These are phyloP conservation scores for Trametes sp. DNA, from an alignment of 1,284 basidiomycete genomes.

Conservation along the genomic window DNA sequence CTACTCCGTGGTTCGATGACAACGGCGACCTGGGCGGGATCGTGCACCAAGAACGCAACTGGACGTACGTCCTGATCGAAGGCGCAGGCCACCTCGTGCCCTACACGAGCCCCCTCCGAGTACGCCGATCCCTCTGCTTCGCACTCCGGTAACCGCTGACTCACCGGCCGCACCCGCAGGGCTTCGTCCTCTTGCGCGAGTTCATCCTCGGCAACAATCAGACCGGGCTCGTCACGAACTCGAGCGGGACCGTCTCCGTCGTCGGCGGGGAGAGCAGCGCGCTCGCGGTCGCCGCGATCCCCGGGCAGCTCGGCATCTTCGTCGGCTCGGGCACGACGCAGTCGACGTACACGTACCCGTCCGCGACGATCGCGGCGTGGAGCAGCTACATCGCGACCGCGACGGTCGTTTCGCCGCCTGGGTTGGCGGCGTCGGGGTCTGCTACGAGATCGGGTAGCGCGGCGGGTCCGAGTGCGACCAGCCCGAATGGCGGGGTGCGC, in stretches of 20 bases:
- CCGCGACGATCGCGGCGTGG: constrained; percentile 64
- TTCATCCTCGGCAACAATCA: constrained; percentile 42
- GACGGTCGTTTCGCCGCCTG: constrained; percentile 20
- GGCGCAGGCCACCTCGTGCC: constrained; percentile 42
- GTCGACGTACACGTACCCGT: constrained; percentile 33
- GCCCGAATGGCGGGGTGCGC: no score
- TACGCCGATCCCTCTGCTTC: no score
- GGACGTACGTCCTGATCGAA: constrained; percentile 42
- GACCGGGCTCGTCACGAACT: constrained; percentile 37
- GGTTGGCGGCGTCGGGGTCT: no score
- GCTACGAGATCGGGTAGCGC: no score
- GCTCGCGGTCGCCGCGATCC: constrained; percentile 51
- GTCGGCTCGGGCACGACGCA: constrained; percentile 35
- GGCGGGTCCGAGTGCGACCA: no score
- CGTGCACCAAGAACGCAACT: constrained; percentile 44
- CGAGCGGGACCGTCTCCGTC: constrained; percentile 17
- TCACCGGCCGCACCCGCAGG: no score
- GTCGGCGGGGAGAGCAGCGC: constrained; percentile 61
- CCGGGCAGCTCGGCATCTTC: constrained; percentile 43
- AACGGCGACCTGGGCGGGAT: constrained; percentile 38
- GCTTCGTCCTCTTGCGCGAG: constrained; percentile 38
- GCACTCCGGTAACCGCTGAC: no score
- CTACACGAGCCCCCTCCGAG: constrained; percentile 45
- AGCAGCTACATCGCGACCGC: constrained; percentile 42
- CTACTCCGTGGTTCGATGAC: constrained; percentile 57